Conservation (phyloP, 208 protist genomes). For the Trypanosoma melophagium region DNA sequence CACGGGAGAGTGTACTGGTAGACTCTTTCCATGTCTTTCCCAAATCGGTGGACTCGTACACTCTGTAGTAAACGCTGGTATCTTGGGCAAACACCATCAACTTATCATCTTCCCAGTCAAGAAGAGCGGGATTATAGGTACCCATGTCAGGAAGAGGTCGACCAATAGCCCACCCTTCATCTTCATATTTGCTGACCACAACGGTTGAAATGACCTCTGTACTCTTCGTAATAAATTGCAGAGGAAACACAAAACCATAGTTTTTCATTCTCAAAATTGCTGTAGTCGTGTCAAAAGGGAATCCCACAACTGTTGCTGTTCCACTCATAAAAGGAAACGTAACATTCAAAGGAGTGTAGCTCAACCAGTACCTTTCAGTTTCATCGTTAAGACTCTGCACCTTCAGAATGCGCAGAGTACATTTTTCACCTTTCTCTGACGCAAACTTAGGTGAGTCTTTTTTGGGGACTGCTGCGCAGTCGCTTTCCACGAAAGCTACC, state of each 20-base stretch:
- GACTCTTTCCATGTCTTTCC: neutral
- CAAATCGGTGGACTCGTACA: conserved; percentile 1
- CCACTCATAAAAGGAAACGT: neutral
- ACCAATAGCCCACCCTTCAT: neutral
- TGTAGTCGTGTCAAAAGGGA: neutral
- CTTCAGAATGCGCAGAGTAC: too few species aligned
- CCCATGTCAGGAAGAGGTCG: neutral
- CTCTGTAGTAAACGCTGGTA: neutral
- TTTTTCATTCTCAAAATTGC: neutral
- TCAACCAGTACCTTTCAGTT: too few species aligned
- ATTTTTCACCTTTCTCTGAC: too few species aligned
- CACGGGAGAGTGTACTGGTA: neutral
- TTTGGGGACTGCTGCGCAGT: too few species aligned
- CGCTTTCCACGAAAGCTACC: too few species aligned
- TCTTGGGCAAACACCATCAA: neutral
- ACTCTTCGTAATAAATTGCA: neutral
- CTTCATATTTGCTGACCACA: neutral
- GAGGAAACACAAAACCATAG: neutral
- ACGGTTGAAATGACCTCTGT: too few species aligned
- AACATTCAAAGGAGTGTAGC: too few species aligned
- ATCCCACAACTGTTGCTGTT: neutral
- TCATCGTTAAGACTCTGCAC: too few species aligned
- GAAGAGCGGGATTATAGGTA: neutral
- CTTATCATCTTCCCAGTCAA: neutral
- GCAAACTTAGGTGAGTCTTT: too few species aligned